Evolutionary conservation across 2,329 filamentous ascomycete species (phyloP), one percentile per base, ranked within the genome.

Genomic region (Trichoderma harzianum): DNA sequence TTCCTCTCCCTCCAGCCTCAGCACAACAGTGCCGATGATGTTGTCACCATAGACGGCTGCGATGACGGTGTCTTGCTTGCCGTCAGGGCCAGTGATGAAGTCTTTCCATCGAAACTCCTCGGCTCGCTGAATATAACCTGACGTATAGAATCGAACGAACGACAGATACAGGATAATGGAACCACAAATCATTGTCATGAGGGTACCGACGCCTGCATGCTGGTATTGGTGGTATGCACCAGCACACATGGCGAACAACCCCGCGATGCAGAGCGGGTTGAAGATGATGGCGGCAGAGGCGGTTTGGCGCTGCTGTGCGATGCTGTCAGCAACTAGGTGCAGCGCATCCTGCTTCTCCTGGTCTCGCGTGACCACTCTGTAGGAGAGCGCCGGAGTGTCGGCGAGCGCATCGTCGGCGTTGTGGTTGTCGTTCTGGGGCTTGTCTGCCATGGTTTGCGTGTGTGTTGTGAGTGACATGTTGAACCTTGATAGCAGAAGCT

Each of bases 221-320:
- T 76, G 77, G 39, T 79, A 78, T 26, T 85, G 80, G 71, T 83
- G 82, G 77, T 85, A 85, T n/a, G 83, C 78, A 30, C 82, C 70
- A 1, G 80, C 83, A 12, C 79, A 74, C 10, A 86, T 75, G 3
- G 80, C 78, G 53, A 81, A 74, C 21, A 89, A 82, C 14, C 83
- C 78, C 6, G 85, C 80, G 1, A 90, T 76, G 60, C 84, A 82
- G 26, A 86, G 78, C 0, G 88, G 89, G 80, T 93, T 88, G 77
- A 87, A 88, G 74, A 93, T 85, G 73, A 96, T 82, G 73, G 88
- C 83, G 64, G 84, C 83, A 16, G 90, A 88, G 8, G 92, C 90
- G 5, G 87, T 81, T 79, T 94, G 91, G 68, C 92, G 90, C 82
- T 96, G 93, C 79, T 97, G 92, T 30, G 93, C 92, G 70, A 97